Evolutionary conservation across 805 yeast genomes (phyloP), one percentile per base, ranked within the genome.

Genomic region (Komagataella ulmi): DNA sequence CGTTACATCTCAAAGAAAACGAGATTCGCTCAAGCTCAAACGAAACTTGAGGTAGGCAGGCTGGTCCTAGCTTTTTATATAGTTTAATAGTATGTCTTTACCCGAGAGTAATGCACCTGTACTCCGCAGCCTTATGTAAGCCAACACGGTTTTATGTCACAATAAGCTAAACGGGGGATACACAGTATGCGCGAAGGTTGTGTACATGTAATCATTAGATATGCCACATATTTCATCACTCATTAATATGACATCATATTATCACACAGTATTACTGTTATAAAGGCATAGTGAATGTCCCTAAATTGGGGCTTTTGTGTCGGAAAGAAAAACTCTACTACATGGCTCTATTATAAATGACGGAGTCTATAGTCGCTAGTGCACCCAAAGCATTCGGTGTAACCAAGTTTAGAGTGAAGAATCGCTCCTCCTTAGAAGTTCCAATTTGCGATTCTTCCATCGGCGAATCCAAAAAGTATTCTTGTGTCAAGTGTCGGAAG

Each of bases 1-100:
- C 54, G 74, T 69, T 24, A 76, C 80, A 1, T 70, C 75, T 24
- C 73, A 72, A 55, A 66, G 81, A 54, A 77, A 77, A 59, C 70
- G 81, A 56, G 80, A 76, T 54, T 70, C 77, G 55, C 59, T 77
- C 55, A 72, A 76, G 53, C 59, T 75, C 58, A 76, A 76, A 59
- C 71, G 80, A 58, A 61, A 61, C 51, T 56, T 61, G 63, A 62
- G 58, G 49, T 63, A 30, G 40, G 40, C 40, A 30, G 45, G 47
- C 19, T 45, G 47, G 40, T 14, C 40, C 40, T 30, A 30, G 40
- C 40, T 30, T 30, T 30, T 30, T 30, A 30, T 24, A 24, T 30
- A 30, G 40, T 30, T 30, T 30, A 30, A 30, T 30, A 30, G n/a
- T 30, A 30, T 30, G 40, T 30, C 40, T 30, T 30, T 30, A 30